These are phyloP conservation scores for Zangia roseola DNA, from an alignment of 768 basidiomycete species.

Conservation along the genomic window DNA sequence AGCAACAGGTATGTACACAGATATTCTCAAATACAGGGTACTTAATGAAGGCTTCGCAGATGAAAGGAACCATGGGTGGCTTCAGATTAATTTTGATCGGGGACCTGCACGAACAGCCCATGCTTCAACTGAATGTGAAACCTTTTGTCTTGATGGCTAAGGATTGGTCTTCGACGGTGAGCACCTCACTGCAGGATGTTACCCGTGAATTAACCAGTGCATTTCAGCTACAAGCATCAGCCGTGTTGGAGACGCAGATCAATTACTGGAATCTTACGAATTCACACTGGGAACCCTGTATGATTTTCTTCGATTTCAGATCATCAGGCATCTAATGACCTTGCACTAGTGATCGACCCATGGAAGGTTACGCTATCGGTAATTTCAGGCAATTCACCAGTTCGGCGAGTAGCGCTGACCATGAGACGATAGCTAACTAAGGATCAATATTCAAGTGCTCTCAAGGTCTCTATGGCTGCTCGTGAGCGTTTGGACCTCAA, in stretches of 20 bases:
- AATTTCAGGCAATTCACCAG: slow-evolving; percentile 8
- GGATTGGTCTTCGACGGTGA: slow-evolving; percentile 93
- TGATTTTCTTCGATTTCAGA: slow-evolving; percentile 24
- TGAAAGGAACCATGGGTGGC: slow-evolving; percentile 85
- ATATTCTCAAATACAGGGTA: neutral
- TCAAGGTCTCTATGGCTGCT: slow-evolving; percentile 65
- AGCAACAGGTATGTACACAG: slow-evolving; percentile 65
- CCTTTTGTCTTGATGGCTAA: slow-evolving; percentile 80
- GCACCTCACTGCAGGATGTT: slow-evolving; percentile 11
- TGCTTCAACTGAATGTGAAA: slow-evolving; percentile 85
- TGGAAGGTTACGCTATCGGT: slow-evolving; percentile 86
- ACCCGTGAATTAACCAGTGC: neutral
- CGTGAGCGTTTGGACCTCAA: slow-evolving; percentile 88
- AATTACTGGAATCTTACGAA: slow-evolving; percentile 97
- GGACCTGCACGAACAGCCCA: slow-evolving; percentile 91
- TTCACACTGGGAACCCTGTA: slow-evolving; percentile 97
- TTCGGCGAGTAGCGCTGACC: slow-evolving; percentile 13
- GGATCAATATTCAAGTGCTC: slow-evolving; percentile 47
- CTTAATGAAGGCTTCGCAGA: slow-evolving; percentile 39
- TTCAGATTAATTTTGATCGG: slow-evolving; percentile 93
- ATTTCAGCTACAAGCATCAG: slow-evolving; percentile 75
- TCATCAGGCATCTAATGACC: slow-evolving; percentile 11
- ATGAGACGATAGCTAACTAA: slow-evolving; percentile 48
- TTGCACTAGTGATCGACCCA: slow-evolving; percentile 79
- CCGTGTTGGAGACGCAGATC: slow-evolving; percentile 77